Evolutionary conservation across 2,329 filamentous ascomycete species (phyloP).

Genomic region (Aspergillus novofumigatus): DNA sequence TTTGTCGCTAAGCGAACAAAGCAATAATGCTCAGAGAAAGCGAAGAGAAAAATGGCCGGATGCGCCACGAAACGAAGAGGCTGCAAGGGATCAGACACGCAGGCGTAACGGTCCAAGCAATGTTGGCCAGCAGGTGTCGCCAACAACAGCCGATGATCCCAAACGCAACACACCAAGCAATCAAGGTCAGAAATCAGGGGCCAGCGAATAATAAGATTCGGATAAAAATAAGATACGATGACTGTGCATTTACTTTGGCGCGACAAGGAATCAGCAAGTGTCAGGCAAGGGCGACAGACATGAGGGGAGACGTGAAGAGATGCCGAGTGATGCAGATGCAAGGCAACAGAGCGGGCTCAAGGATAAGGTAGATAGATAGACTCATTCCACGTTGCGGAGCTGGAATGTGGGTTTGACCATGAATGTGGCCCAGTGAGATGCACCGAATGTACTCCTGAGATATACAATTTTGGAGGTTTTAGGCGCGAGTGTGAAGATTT

Average conservation of each 20-base stretch:
- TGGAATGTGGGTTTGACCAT: not conserved
- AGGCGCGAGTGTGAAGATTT: no score
- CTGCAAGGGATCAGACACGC: not conserved
- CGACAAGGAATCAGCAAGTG: no score
- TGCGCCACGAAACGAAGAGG: not conserved
- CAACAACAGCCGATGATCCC: not conserved
- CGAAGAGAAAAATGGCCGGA: not conserved
- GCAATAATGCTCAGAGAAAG: no score
- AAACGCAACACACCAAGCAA: not conserved
- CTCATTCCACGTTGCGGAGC: constrained; percentile 17
- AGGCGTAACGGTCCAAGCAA: not conserved
- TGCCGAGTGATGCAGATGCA: constrained; percentile 1
- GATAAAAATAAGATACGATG: no score
- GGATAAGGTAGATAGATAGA: not conserved
- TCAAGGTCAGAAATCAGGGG: not conserved
- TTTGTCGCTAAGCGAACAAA: not conserved
- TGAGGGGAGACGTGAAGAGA: constrained; percentile 1
- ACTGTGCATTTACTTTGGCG: no score
- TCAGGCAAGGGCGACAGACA: not conserved
- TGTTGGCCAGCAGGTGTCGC: not conserved
- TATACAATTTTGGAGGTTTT: no score
- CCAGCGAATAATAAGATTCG: not conserved
- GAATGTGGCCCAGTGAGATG: no score
- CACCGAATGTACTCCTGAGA: no score
- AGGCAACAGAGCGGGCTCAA: constrained; percentile 7